Evolutionary conservation across 1,139 yeast genomes (phyloP).

Genomic region (Taiozyma sp.): DNA sequence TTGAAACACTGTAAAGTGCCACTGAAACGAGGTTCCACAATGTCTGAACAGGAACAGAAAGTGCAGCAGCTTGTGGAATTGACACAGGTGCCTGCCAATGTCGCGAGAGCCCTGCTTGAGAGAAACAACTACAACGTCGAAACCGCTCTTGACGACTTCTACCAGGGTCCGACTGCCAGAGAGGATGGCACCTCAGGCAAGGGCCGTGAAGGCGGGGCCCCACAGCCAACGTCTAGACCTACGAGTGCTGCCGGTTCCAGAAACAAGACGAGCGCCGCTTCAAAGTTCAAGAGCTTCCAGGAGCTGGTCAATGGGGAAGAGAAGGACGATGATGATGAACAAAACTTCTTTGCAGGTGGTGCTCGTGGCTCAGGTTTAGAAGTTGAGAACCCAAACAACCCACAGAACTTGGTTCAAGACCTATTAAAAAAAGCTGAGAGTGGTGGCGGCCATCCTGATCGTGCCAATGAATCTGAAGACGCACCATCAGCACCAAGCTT

Average conservation of each 20-base stretch:
- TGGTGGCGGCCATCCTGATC: conserved; percentile 37
- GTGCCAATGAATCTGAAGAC: conserved; percentile 28
- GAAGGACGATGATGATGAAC: conserved; percentile 55
- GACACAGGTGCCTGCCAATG: conserved; percentile 39
- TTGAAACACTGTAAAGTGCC: background rate
- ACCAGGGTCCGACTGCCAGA: conserved; percentile 17
- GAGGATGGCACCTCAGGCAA: background rate
- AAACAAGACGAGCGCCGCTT: conserved; percentile 16
- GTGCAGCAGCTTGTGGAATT: conserved; percentile 46
- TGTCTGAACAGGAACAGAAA: background rate
- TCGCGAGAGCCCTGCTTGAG: conserved; percentile 39
- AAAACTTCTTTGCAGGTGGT: conserved; percentile 83
- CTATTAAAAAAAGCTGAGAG: conserved; percentile 55
- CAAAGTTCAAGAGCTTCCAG: conserved; percentile 44
- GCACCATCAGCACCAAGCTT: conserved; percentile 33
- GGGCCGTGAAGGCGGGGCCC: background rate
- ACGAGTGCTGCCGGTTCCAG: conserved; percentile 3
- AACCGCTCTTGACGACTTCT: conserved; percentile 30
- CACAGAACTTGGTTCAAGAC: conserved; percentile 46
- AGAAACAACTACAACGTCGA: conserved; percentile 37
- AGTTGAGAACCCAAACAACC: conserved; percentile 80
- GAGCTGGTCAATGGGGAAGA: conserved; percentile 41
- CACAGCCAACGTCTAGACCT: background rate
- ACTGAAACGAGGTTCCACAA: background rate
- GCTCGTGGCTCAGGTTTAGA: conserved; percentile 94